Base-by-base conservation (phyloP, 2,329 filamentous ascomycete genomes). In the Phaeosphaeriaceae sp. region DNA sequence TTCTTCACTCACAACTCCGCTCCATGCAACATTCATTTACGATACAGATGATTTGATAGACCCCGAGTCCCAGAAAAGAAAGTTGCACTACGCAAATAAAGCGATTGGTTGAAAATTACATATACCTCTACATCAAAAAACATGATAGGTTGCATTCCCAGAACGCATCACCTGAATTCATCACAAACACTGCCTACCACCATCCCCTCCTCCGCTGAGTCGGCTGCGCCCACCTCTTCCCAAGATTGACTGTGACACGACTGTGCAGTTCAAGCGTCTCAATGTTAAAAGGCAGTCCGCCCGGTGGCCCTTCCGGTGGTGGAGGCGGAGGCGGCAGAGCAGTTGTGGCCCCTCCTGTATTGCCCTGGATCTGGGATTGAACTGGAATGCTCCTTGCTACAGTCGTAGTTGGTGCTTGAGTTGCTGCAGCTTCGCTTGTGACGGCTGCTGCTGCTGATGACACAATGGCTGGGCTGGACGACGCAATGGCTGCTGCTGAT, bases 161-260 rank as follows among this genome's bases (percentile, higher is more conserved):
- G 31, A 36, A 36, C 13, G 11, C 31, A 36, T 36, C 13, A 36
- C 31, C 31, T 11, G 15, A 41, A 41, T 50, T 41, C 25, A 22
- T 50, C 20, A 24, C 31, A 22, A 15, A 40, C 36, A 40, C 9
- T 11, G 41, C 20, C 53, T 51, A 61, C 53, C 51, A 59, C 57
- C 59, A 59, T 55, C 63, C 47, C 49, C 57, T 53, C 48, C 57
- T 55, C 31, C 44, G 59, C 42, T 58, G 61, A 19, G 69, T 74
- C 22, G 67, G 64, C 57, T 60, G 58, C 10, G 62, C 66, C 47
- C 60, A 40, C 49, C 74, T 61, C 60, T 52, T 57, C 5, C 74
- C 73, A 41, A 78, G 44, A 24, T 72, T 72, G 9, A 77, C 75
- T 4, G 75, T 77, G 1, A 78, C 74, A 6, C 68, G 67, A 44